Percentiles rank a stretch among this genome's conserved stretches.
These are phyloP conservation scores for Aureobasidium sp. DNA, from an alignment of 2,329 filamentous ascomycete genomes.

Conservation along the genomic window DNA sequence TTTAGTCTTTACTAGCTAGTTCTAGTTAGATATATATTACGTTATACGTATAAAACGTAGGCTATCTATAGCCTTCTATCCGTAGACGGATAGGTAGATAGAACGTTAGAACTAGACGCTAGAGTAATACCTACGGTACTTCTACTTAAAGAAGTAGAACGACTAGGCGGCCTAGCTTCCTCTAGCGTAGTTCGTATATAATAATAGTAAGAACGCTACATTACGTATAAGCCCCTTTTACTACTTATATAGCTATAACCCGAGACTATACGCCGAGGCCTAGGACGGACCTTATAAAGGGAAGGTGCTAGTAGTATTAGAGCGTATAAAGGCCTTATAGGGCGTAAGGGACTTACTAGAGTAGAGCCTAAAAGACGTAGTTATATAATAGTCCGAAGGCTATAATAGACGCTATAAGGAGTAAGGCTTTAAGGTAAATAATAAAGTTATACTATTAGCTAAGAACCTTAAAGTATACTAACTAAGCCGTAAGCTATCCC, in stretches of 20 bases:
- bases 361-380: background rate
- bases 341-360: background rate
- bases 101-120: slow-evolving; percentile 17
- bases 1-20: slow-evolving; percentile 15
- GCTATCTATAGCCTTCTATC: slow-evolving; percentile 18
- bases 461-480: slow-evolving; percentile 15
- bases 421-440: background rate
- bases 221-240: slow-evolving; percentile 7
- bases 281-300: slow-evolving; percentile 8
- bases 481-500: slow-evolving; percentile 16
- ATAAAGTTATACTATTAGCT: background rate
- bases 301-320: slow-evolving; percentile 5
- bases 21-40: slow-evolving; percentile 14
- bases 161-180: slow-evolving; percentile 3
- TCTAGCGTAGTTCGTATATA: slow-evolving; percentile 9
- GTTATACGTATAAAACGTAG: background rate
- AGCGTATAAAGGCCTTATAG: slow-evolving; percentile 1
- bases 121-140: slow-evolving; percentile 16
- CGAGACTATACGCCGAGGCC: background rate
- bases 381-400: slow-evolving; percentile 10
- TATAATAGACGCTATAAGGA: slow-evolving; percentile 11
- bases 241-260: slow-evolving; percentile 9
- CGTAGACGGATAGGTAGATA: slow-evolving; percentile 18
- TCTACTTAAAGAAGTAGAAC: slow-evolving; percentile 8
- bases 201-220: slow-evolving; percentile 11